Evolutionary conservation across 2,329 filamentous ascomycete species (phyloP), one percentile per base, ranked within the genome.

Genomic region (Knoxdaviesia capensis): DNA sequence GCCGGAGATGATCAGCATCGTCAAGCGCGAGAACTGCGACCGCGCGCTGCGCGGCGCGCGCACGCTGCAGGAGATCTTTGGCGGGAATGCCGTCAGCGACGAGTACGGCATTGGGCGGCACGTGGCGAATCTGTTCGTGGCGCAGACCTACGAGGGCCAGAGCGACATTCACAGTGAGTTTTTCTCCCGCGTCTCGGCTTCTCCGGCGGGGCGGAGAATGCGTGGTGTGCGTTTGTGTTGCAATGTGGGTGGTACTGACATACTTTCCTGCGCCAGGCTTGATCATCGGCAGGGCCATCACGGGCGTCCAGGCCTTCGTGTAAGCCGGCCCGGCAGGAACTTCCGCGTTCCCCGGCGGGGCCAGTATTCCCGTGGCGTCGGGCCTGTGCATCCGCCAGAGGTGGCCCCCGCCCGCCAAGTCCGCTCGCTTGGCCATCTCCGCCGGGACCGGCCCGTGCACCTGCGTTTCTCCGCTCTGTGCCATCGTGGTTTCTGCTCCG

Each of bases 1-100:
- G 29, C 87, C 90, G 6, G 90, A 98, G 65, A 96, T 96, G 88
- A 93, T 98, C 53, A 77, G 73, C 57, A 73, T 98, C 83, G 77
- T 96, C 56, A 98, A 98, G 71, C 71, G 90, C 50, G 87, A 96
- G 64, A 98, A 98, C 61, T 98, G 90, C 59, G 90, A 98, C 60
- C 68, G 79, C 41, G 90, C 90, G 10, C 64, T 98, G 52, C 64
- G 72, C 31, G 86, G 88, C 49, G 77, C 86, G 20, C 71, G 90
- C 49, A 65, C 69, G 55, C 65, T 98, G 46, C 90, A 98, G 60
- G 90, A 98, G 64, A 74, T 98, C 28, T 94, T 98, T 62, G 90
- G 90, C 44, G 90, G 90, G 31, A 98, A 98, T 55, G 90, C 90
- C n/a, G 85, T 90, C 40, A 94, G 86, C 54, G 90, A 98, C 53